Evolutionary conservation across 257 asterid species (phyloP).

Genomic region (Misopates orontium): DNA sequence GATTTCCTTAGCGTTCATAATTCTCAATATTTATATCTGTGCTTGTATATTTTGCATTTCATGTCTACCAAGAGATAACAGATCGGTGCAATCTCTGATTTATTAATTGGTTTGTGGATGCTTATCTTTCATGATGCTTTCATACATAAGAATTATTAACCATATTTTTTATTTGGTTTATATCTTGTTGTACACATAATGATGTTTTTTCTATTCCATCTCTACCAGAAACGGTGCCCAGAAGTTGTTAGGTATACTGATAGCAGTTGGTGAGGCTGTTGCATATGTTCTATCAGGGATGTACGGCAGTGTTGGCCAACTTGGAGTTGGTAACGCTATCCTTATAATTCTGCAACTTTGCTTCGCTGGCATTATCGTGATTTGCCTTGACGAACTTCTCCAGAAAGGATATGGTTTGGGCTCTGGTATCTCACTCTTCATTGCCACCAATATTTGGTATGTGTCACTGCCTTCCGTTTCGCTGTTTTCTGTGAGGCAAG

Average conservation of each 20-base stretch:
- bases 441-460: conserved; percentile 69
- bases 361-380: conserved; percentile 68
- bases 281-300: conserved; percentile 32
- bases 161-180: too few relatives aligned
- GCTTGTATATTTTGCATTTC: too few relatives aligned
- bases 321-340: conserved; percentile 64
- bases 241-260: conserved; percentile 31
- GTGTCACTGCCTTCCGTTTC: background rate
- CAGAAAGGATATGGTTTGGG: conserved; percentile 63
- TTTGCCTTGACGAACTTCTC: conserved; percentile 58
- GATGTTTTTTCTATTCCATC: background rate
- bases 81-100: too few relatives aligned
- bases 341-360: conserved; percentile 59
- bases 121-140: too few relatives aligned
- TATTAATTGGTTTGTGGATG: too few relatives aligned
- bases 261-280: conserved; percentile 32
- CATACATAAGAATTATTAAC: too few relatives aligned
- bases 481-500: background rate
- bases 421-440: conserved; percentile 63
- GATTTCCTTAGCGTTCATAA: too few relatives aligned
- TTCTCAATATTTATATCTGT: too few relatives aligned
- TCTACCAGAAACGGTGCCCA: conserved; percentile 26
- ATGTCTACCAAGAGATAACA: too few relatives aligned
- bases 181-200: background rate
- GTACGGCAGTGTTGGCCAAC: conserved; percentile 33